Evolutionary conservation across 2,329 filamentous ascomycete species (phyloP).

Genomic region (Aspergillus aculeatus): DNA sequence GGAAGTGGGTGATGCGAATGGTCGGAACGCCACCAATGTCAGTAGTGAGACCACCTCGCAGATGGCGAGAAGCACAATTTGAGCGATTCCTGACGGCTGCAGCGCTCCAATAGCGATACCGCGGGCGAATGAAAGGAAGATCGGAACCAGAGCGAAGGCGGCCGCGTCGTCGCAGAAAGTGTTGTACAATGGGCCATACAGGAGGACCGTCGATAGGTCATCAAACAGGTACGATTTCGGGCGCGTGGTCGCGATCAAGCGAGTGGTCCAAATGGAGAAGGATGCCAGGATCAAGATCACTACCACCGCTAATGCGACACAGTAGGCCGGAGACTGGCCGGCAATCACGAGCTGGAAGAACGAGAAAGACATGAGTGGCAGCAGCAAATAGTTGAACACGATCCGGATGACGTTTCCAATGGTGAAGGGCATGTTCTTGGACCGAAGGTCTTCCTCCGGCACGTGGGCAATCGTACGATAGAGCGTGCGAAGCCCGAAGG

Average conservation of each 20-base stretch:
- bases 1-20: constrained; percentile 85
- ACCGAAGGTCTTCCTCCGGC: constrained; percentile 80
- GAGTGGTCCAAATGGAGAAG: constrained; percentile 76
- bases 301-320: constrained; percentile 72
- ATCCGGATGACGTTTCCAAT: constrained; percentile 77
- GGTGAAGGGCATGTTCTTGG: constrained; percentile 89
- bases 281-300: constrained; percentile 70
- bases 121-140: constrained; percentile 79
- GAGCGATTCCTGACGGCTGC: constrained; percentile 87
- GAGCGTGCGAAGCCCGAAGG: constrained; percentile 74
- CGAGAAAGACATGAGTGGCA: constrained; percentile 82
- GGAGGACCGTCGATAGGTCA: constrained; percentile 81
- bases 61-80: constrained; percentile 86
- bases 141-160: constrained; percentile 82
- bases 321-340: constrained; percentile 63
- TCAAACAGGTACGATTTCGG: constrained; percentile 89
- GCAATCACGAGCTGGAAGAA: constrained; percentile 88
- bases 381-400: constrained; percentile 86
- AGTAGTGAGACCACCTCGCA: constrained; percentile 90
- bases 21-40: constrained; percentile 83
- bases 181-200: constrained; percentile 94
- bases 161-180: constrained; percentile 94
- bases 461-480: constrained; percentile 69
- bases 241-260: constrained; percentile 74
- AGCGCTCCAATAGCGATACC: constrained; percentile 90